These are phyloP conservation scores for Candida mesenterica DNA, from an alignment of 1,139 yeast species.

Conservation along the genomic window DNA sequence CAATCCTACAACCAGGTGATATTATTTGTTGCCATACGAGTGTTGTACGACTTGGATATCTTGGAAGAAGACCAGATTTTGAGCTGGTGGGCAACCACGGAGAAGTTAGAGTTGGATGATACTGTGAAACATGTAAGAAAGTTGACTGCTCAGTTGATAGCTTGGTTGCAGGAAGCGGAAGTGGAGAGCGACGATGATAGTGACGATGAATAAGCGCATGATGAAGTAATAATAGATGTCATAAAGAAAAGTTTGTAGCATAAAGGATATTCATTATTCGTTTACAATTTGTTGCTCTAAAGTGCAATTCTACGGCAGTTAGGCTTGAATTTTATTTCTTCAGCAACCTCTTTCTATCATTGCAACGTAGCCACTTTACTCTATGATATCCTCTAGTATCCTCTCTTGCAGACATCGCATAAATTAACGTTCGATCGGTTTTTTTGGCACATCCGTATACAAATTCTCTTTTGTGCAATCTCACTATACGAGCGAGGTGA, in stretches of 20 bases:
- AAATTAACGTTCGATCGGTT: too few species aligned
- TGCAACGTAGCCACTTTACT: too few species aligned
- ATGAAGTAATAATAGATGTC: too few species aligned
- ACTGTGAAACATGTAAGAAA: slow-evolving; percentile 53
- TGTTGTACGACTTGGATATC: slow-evolving; percentile 77
- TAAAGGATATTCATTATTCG: neutral
- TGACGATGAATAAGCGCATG: slow-evolving; percentile 18
- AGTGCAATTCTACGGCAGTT: too few species aligned
- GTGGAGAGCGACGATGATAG: slow-evolving; percentile 60
- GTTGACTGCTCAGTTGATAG: slow-evolving; percentile 70
- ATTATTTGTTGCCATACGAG: slow-evolving; percentile 62
- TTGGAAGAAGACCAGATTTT: slow-evolving; percentile 78
- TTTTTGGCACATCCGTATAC: too few species aligned
- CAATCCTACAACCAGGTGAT: slow-evolving; percentile 44
- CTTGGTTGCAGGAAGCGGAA: slow-evolving; percentile 87
- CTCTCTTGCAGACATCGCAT: too few species aligned
- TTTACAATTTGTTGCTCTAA: too few species aligned
- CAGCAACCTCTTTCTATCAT: too few species aligned
- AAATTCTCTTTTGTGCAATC: neutral
- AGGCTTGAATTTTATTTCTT: neutral
- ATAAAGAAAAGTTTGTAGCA: too few species aligned
- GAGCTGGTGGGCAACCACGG: slow-evolving; percentile 66
- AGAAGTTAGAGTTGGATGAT: slow-evolving; percentile 33
- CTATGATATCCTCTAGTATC: too few species aligned
- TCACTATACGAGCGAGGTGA: neutral